Evolutionary conservation across 2,329 filamentous ascomycete genomes (phyloP).

Genomic region (Thielaviopsis euricoi): DNA sequence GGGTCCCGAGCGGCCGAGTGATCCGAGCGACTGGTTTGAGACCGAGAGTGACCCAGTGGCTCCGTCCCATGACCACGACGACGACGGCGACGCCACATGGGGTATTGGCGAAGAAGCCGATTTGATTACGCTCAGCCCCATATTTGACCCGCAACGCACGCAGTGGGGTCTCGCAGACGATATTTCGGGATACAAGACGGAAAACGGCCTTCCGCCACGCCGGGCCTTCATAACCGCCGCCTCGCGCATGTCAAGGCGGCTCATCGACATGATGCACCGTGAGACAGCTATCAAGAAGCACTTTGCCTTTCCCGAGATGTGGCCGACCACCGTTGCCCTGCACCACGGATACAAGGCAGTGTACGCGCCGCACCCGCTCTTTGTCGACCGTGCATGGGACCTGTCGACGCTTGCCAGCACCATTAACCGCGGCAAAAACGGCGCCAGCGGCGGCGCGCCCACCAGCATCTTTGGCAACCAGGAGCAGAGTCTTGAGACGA

Average conservation of each 20-base stretch:
- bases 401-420: slow-evolving; percentile 57
- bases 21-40: slow-evolving; percentile 55
- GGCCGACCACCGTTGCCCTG: slow-evolving; percentile 71
- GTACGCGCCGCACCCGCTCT: slow-evolving; percentile 77
- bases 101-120: slow-evolving; percentile 84
- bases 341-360: slow-evolving; percentile 91
- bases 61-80: slow-evolving; percentile 46
- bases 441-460: slow-evolving; percentile 54
- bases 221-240: slow-evolving; percentile 81
- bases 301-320: slow-evolving; percentile 93
- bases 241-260: slow-evolving; percentile 61
- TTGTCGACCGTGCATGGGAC: slow-evolving; percentile 76
- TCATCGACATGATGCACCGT: slow-evolving; percentile 76
- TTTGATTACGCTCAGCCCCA: slow-evolving; percentile 77
- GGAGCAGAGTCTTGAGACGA: slow-evolving; percentile 75
- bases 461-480: slow-evolving; percentile 65
- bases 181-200: slow-evolving; percentile 64
- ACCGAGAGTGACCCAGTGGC: slow-evolving; percentile 57
- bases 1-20: slow-evolving; percentile 60
- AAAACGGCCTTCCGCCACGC: slow-evolving; percentile 45
- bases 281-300: slow-evolving; percentile 75
- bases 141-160: slow-evolving; percentile 79
- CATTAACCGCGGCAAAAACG: slow-evolving; percentile 66
- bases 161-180: slow-evolving; percentile 70
- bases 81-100: slow-evolving; percentile 76